phyloP scores from a whole-genome alignment of 441 rosid genomes.

The Arabidopsis lyrata region DNA sequence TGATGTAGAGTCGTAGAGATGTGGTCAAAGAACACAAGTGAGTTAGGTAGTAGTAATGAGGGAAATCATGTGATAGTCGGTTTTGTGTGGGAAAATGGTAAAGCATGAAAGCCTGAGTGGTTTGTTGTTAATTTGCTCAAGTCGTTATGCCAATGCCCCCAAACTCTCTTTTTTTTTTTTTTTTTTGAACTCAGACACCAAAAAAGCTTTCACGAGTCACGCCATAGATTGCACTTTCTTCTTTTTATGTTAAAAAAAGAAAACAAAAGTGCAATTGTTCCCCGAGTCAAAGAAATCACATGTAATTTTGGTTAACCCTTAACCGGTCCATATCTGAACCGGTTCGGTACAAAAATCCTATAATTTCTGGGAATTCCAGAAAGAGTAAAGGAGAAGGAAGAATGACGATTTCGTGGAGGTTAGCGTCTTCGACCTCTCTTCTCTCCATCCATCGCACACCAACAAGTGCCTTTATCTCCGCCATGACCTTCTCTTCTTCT shows the following conservation, averaged over 20 bases:
- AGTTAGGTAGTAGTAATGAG: not conserved
- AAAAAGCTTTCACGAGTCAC: conserved; percentile 1
- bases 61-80: not conserved
- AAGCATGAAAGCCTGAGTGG: conserved; percentile 24
- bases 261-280: too few relatives aligned
- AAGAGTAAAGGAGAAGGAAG: too few relatives aligned
- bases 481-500: conserved; percentile 55
- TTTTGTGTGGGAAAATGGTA: conserved; percentile 27
- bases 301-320: not conserved
- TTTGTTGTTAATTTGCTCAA: conserved; percentile 6
- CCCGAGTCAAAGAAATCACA: not conserved
- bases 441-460: conserved; percentile 25
- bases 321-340: not conserved
- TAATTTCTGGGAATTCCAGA: too few relatives aligned
- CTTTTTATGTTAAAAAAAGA: too few relatives aligned
- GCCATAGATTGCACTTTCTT: conserved; percentile 10
- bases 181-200: not conserved
- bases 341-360: not conserved
- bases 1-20: not conserved
- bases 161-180: not conserved
- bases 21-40: conserved; percentile 4
- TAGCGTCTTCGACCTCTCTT: conserved; percentile 24
- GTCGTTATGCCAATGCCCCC: not conserved
- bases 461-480: conserved; percentile 24
- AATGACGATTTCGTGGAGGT: conserved; percentile 19